Evolutionary conservation across 1,284 basidiomycete genomes (phyloP), one percentile per base, ranked within the genome.

Genomic region (Trametes pubescens): DNA sequence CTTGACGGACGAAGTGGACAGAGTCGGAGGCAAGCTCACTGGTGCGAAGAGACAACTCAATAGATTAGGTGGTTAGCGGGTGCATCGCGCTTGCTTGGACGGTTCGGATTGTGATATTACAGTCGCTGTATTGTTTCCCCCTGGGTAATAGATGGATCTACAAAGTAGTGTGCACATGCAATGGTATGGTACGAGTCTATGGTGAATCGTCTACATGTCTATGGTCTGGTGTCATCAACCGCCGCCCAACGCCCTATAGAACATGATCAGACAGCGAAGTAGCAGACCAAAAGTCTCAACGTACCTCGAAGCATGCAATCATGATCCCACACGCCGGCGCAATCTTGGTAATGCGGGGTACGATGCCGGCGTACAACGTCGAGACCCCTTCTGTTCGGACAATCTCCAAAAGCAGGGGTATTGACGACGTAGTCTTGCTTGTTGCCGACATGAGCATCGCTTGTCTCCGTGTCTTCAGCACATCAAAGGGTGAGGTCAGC

Each of bases 261-360:
- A 6, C 34, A 26, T 34, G 26, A 55, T 70, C 48, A 68, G 47
- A 43, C 52, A 22, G 5, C 3, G 21, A 7, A 44, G 29, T 11
- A 51, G n/a, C 24, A 7, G 58, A 16, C 3, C 26, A 47, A 22
- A 4, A 1, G 7, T 11, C 21, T 14, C 68, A 2, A 53, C 84
- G 32, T 70, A 89, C 95, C 86, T 99, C 96, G 75, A 93, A 99
- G 74, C 91, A 95, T 60, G 92, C 90, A 76, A 99, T 98, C 95
- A 97, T 96, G 67, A 97, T 92, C 34, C 97, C 97, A 78, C 98
- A 99, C 29, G 98, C 96, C n/a, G 98, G 98, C 4, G 96, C 97
- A 68, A 99, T 96, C 79, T 99, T 99, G 34, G 90, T 95, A 57
- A 97, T 89, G 38, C 97, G 87, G 37, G 98, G 97, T 4, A 90